These are phyloP conservation scores for Salvia rosmarinus DNA, from an alignment of 257 asterid genomes.

Conservation along the genomic window DNA sequence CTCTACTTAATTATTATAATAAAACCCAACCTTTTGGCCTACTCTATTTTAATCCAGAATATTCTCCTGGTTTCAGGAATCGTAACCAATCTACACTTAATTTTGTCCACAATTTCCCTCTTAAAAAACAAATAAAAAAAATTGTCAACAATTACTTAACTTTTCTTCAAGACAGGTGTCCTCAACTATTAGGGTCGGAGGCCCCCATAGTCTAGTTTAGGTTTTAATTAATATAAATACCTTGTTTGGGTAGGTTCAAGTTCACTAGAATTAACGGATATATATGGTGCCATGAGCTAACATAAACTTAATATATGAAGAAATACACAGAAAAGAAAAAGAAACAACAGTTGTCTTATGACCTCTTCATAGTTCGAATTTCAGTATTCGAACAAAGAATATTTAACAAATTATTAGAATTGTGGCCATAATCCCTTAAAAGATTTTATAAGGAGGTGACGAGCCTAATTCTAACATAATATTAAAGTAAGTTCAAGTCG, in stretches of 20 bases:
- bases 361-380: neutral
- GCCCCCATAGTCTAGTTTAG: neutral
- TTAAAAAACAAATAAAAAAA: no score
- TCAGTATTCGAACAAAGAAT: no score
- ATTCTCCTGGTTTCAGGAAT: conserved; percentile 29
- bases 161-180: no score
- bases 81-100: neutral
- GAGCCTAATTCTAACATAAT: no score
- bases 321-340: neutral
- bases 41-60: conserved; percentile 3
- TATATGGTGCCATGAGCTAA: neutral
- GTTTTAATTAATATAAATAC: neutral
- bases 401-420: no score
- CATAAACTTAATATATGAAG: neutral
- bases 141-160: no score
- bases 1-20: neutral
- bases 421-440: no score
- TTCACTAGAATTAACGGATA: neutral
- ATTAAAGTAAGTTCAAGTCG: no score
- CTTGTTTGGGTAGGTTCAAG: neutral
- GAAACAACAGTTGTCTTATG: neutral
- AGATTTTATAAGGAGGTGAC: no score
- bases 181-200: no score
- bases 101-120: neutral
- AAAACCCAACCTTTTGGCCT: neutral